phyloP scores from a whole-genome alignment of 257 asterid species.

The Echites panduratus region DNA sequence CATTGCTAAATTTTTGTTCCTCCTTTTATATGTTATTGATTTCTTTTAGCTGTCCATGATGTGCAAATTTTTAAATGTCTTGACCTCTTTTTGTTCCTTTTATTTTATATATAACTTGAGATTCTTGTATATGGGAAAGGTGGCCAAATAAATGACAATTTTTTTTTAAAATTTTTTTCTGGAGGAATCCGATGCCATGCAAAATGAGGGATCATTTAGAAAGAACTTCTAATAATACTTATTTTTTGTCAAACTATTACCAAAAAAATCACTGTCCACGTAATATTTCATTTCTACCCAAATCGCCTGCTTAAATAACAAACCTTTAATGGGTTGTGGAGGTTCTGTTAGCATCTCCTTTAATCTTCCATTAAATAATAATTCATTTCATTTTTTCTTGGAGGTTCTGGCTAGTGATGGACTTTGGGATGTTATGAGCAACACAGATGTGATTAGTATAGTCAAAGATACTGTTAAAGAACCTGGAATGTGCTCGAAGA shows the following conservation, averaged over 20 bases:
- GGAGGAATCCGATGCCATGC: neutral
- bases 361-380: neutral
- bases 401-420: slow-evolving; percentile 98
- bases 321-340: neutral
- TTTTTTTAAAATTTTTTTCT: too few species aligned
- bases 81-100: neutral
- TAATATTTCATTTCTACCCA: neutral
- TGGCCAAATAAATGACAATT: neutral
- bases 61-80: neutral
- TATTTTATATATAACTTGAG: neutral
- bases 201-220: neutral
- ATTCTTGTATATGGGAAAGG: neutral
- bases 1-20: neutral
- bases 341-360: neutral
- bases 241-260: neutral
- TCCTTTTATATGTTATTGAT: neutral
- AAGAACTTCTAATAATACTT: neutral
- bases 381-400: neutral
- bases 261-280: neutral
- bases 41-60: neutral
- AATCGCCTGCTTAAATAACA: neutral
- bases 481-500: slow-evolving; percentile 90
- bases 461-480: slow-evolving; percentile 88
- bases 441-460: slow-evolving; percentile 62
- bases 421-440: slow-evolving; percentile 83